A percentile compares a stretch with the other conserved stretches of the same genome.
phyloP scores from a whole-genome alignment of 768 basidiomycete species.

The Rickenella mellea region DNA sequence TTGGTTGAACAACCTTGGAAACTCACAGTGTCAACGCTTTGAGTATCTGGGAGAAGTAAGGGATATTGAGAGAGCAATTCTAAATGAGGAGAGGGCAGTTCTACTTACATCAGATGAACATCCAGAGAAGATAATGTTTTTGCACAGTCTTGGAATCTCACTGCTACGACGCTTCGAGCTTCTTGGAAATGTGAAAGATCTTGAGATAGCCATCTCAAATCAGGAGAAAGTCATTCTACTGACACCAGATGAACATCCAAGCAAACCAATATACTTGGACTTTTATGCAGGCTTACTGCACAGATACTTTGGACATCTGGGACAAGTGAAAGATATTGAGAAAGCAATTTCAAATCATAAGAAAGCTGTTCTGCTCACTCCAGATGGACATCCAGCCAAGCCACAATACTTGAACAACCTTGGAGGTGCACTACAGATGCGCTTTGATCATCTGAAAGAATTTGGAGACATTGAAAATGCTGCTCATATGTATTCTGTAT shows the following conservation, averaged over 20 bases:
- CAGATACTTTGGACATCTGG: slow-evolving; percentile 1
- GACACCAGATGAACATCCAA: slow-evolving; percentile 1
- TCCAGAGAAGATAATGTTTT: slow-evolving; percentile 1
- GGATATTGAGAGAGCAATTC: slow-evolving; percentile 7
- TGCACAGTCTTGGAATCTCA: slow-evolving; percentile 6
- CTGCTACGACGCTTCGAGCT: slow-evolving; percentile 3
- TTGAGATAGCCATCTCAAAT: slow-evolving; percentile 1
- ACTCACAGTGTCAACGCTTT: slow-evolving; percentile 3
- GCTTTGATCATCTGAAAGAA: background rate
- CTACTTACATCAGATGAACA: slow-evolving; percentile 6
- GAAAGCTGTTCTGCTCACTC: background rate
- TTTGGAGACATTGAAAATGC: background rate
- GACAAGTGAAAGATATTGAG: background rate
- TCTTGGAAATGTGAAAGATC: slow-evolving; percentile 2
- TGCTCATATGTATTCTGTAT: too few relatives aligned
- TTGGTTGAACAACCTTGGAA: slow-evolving; percentile 6
- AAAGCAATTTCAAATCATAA: background rate
- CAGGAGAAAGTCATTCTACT: background rate
- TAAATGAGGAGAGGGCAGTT: background rate
- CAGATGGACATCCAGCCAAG: background rate
- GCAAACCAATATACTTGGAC: background rate
- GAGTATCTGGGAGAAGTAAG: slow-evolving; percentile 3
- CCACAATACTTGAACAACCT: background rate
- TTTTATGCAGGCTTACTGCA: background rate
- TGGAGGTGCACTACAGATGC: background rate